A percentile compares a stretch with the other conserved stretches of the same genome.
These are phyloP conservation scores for Apiospora kogelbergensis DNA, from an alignment of 2,329 filamentous ascomycete species.

Conservation along the genomic window DNA sequence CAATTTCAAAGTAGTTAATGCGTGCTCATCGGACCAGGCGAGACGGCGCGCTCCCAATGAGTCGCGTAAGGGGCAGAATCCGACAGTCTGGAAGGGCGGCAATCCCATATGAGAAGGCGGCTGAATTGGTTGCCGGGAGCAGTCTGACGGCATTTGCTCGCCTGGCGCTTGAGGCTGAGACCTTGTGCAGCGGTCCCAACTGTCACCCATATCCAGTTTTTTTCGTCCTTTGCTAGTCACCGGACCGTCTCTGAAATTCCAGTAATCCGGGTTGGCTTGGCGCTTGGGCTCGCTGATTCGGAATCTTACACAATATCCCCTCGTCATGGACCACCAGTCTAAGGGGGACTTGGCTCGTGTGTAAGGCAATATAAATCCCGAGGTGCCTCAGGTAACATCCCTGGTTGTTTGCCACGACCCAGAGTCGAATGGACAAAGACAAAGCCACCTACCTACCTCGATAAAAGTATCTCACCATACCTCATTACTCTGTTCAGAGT, in stretches of 20 bases:
- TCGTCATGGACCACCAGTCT: background rate
- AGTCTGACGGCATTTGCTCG: background rate
- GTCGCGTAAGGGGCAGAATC: background rate
- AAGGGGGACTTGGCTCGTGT: background rate
- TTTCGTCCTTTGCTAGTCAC: background rate
- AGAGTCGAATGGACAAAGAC: background rate
- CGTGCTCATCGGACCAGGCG: background rate
- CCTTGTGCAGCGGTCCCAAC: background rate
- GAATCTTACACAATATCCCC: background rate
- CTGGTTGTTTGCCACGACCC: background rate
- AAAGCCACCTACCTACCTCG: background rate
- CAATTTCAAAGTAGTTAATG: background rate
- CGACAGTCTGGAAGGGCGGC: background rate
- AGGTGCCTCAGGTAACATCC: constrained; percentile 8
- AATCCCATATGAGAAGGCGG: background rate
- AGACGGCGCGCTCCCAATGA: background rate
- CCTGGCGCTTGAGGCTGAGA: constrained; percentile 3
- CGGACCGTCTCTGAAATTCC: background rate
- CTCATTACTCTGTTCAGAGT: background rate
- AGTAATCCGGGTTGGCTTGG: background rate
- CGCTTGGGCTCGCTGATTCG: background rate
- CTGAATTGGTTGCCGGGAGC: background rate
- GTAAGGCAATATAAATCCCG: background rate
- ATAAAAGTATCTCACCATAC: constrained; percentile 1
- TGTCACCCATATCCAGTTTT: background rate